phyloP scores from a whole-genome alignment of 176 grass and related monocot genomes.

The sorghum (Sorghum bicolor) region Sorghum_bicolor_NCBIv3 NC_012875.2:43634501-43635000 shows the following conservation, averaged over 20 bases:
- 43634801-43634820: background rate
- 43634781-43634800: conserved; percentile 10
- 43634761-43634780: background rate
- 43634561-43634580: conserved; percentile 5
- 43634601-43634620: background rate
- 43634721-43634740: background rate
- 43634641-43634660: conserved; percentile 56
- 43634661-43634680: conserved; percentile 84
- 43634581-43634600: background rate
- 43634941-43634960: background rate
- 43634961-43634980: background rate
- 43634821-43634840: conserved; percentile 79
- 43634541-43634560: background rate
- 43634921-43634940: conserved; percentile 62
- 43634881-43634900: conserved; percentile 48
- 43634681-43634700: background rate
- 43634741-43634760: background rate
- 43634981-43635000: background rate
- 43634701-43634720: background rate
- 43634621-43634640: background rate
- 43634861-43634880: conserved; percentile 87
- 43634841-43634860: conserved; percentile 78
- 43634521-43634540: background rate
- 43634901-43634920: conserved; percentile 97
- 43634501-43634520: conserved; percentile 9